These are phyloP conservation scores for Onygena corvina DNA, from an alignment of 2,329 filamentous ascomycete species.

Conservation along the genomic window DNA sequence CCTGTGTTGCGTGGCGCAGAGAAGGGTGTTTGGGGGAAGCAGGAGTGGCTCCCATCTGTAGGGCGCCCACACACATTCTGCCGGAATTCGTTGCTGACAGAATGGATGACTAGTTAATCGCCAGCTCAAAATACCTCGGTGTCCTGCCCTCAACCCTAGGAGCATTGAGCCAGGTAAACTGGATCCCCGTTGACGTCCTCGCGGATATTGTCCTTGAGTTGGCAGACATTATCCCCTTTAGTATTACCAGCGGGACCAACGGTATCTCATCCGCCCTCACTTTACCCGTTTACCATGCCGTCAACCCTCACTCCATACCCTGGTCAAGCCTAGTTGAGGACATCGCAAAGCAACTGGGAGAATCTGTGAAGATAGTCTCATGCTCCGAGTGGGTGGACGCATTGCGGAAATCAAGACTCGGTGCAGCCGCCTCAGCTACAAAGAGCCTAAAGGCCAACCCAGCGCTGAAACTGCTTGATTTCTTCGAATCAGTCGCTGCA, in stretches of 20 bases:
- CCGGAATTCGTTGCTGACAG: too few species aligned
- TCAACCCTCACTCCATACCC: neutral
- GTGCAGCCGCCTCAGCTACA: neutral
- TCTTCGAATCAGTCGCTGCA: neutral
- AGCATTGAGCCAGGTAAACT: neutral
- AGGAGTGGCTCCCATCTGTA: neutral
- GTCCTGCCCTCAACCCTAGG: neutral
- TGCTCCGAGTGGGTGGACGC: neutral
- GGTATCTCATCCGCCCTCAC: neutral
- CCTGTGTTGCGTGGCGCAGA: conserved; percentile 13
- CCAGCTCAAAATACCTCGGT: neutral
- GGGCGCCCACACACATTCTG: too few species aligned
- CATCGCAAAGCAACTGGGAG: too few species aligned
- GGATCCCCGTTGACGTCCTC: neutral
- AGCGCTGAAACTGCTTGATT: neutral
- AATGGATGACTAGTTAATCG: too few species aligned
- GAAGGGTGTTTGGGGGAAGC: neutral
- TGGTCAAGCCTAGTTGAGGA: neutral
- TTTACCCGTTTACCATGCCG: neutral
- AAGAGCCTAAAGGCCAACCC: neutral
- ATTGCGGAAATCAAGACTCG: neutral
- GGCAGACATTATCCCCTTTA: neutral
- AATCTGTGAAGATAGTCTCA: neutral
- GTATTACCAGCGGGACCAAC: neutral
- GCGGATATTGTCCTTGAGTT: neutral